Evolutionary conservation across 1,284 basidiomycete genomes (phyloP).

Genomic region (Xanthoconium separans): DNA sequence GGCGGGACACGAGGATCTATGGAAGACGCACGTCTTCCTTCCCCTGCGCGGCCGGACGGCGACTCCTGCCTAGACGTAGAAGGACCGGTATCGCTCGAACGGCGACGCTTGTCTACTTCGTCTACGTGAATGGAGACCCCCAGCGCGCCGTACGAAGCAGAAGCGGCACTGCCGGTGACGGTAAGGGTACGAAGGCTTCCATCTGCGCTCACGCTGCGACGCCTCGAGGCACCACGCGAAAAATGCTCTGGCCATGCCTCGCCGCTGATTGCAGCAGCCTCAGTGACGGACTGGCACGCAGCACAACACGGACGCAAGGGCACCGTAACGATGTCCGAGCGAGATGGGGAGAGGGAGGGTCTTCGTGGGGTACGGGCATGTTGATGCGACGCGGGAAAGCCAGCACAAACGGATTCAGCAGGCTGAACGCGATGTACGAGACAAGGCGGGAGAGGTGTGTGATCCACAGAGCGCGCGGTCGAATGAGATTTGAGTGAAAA

Average conservation of each 20-base stretch:
- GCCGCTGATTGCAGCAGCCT: constrained; percentile 46
- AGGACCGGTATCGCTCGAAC: constrained; percentile 33
- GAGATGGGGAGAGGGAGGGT: constrained; percentile 17
- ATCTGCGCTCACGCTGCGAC: constrained; percentile 51
- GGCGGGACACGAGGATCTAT: constrained; percentile 1
- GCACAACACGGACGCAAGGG: constrained; percentile 60
- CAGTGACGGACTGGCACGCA: constrained; percentile 50
- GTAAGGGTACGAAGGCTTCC: constrained; percentile 25
- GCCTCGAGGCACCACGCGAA: constrained; percentile 54
- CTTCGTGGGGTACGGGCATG: constrained; percentile 10
- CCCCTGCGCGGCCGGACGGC: constrained; percentile 11
- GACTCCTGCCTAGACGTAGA: not conserved
- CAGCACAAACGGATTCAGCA: constrained; percentile 5
- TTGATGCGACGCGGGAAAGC: constrained; percentile 1
- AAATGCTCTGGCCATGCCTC: constrained; percentile 59
- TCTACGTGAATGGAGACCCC: constrained; percentile 50
- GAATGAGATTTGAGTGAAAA: constrained; percentile 38
- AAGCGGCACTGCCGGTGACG: constrained; percentile 28
- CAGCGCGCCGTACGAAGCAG: constrained; percentile 21
- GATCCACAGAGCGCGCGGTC: constrained; percentile 32
- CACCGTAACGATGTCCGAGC: constrained; percentile 39
- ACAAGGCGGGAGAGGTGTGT: constrained; percentile 41
- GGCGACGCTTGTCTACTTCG: constrained; percentile 56
- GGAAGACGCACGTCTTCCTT: not conserved
- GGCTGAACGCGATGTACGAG: constrained; percentile 42